Percentiles rank a stretch among this genome's conserved stretches.
phyloP scores from a whole-genome alignment of 306 rosid genomes.

The Cicer chorassanicum region DNA sequence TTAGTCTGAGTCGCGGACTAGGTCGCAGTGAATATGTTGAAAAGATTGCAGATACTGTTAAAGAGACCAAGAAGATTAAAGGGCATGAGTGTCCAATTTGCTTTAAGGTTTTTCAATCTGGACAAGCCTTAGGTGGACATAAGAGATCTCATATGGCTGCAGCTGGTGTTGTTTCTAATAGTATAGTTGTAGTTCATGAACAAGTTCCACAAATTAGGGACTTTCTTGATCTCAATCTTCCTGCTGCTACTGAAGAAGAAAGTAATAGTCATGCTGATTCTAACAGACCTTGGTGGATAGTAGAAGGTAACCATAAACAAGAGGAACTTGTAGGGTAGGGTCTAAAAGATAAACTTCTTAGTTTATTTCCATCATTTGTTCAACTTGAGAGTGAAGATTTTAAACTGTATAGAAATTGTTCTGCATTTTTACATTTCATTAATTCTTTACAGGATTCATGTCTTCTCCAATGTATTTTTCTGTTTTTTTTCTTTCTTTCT shows the following conservation, averaged over 20 bases:
- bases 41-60: slow-evolving; percentile 33
- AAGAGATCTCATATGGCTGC: slow-evolving; percentile 77
- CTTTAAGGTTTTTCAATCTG: slow-evolving; percentile 68
- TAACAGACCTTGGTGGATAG: slow-evolving; percentile 63
- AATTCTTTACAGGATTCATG: slow-evolving; percentile 67
- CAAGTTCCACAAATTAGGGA: slow-evolving; percentile 66
- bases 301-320: slow-evolving; percentile 53
- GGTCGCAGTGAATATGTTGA: slow-evolving; percentile 28
- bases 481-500: slow-evolving; percentile 49
- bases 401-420: slow-evolving; percentile 58
- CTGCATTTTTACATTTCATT: slow-evolving; percentile 62
- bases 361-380: slow-evolving; percentile 27
- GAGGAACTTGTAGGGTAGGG: slow-evolving; percentile 52
- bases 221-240: slow-evolving; percentile 92
- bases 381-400: slow-evolving; percentile 38
- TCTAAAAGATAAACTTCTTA: slow-evolving; percentile 44
- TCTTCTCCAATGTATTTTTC: slow-evolving; percentile 47
- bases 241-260: slow-evolving; percentile 74
- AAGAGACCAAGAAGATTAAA: slow-evolving; percentile 54
- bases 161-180: slow-evolving; percentile 45
- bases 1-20: too few species aligned
- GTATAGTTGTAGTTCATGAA: slow-evolving; percentile 50
- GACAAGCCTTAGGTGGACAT: slow-evolving; percentile 97
- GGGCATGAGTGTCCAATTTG: slow-evolving; percentile 82
- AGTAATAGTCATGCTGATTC: slow-evolving; percentile 52